Evolutionary conservation across 768 basidiomycete species (phyloP).

Genomic region (Mycena venus): DNA sequence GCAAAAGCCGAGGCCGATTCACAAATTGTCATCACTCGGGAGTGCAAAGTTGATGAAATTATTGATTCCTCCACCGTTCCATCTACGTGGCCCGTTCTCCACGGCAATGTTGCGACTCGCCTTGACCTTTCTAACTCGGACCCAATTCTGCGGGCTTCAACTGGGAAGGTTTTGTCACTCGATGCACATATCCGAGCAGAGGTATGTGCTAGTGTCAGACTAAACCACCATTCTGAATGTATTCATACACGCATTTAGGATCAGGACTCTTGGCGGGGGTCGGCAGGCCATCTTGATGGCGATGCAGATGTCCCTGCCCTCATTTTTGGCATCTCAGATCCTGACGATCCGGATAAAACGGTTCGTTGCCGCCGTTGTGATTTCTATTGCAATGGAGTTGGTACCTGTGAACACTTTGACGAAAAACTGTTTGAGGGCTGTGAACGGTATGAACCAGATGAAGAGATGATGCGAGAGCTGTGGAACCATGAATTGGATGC

Average conservation of each 20-base stretch:
- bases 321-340: neutral
- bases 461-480: neutral
- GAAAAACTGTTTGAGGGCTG: neutral
- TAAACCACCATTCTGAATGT: neutral
- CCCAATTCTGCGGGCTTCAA: neutral
- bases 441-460: constrained; percentile 13
- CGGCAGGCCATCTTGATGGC: neutral
- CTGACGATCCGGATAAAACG: neutral
- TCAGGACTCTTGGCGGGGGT: constrained; percentile 18
- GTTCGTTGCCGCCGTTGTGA: neutral
- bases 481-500: constrained; percentile 21
- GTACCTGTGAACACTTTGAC: constrained; percentile 14
- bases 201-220: neutral
- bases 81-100: neutral
- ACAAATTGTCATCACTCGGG: neutral
- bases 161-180: neutral
- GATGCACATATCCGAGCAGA: constrained; percentile 2
- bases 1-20: neutral
- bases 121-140: neutral
- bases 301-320: neutral
- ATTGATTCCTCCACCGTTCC: neutral
- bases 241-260: neutral
- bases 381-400: constrained; percentile 10
- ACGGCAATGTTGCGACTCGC: neutral
- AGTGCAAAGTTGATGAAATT: neutral